phyloP scores from a whole-genome alignment of 2,329 filamentous ascomycete genomes.

The Lachnellula arida region DNA sequence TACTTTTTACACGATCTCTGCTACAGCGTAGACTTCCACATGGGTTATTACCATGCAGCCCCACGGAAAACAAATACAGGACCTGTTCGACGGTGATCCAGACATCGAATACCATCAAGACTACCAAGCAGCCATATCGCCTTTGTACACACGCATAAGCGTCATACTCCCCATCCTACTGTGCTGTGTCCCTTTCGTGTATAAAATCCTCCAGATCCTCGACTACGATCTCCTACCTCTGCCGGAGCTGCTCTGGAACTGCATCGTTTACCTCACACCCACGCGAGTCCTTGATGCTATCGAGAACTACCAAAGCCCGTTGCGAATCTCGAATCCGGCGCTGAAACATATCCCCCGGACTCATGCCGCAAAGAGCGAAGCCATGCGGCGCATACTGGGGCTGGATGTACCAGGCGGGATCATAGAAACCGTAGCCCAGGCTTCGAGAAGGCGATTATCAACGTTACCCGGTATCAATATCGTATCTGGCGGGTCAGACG shows the following conservation, averaged over 20 bases:
- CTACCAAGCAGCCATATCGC: constrained; percentile 20
- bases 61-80: constrained; percentile 17
- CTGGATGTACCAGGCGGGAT: constrained; percentile 50
- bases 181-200: constrained; percentile 24
- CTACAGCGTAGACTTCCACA: constrained; percentile 5
- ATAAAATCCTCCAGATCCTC: constrained; percentile 26
- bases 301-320: constrained; percentile 37
- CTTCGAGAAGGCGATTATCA: constrained; percentile 50
- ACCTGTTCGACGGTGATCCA: constrained; percentile 28
- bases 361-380: constrained; percentile 58
- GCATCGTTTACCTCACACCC: constrained; percentile 53
- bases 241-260: constrained; percentile 55
- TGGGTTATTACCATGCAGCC: constrained; percentile 30
- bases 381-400: constrained; percentile 59
- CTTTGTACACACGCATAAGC: constrained; percentile 10
- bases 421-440: constrained; percentile 53
- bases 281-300: constrained; percentile 51
- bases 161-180: constrained; percentile 24
- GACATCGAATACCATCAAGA: constrained; percentile 31
- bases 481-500: constrained; percentile 39
- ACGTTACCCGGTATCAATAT: constrained; percentile 38
- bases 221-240: constrained; percentile 37
- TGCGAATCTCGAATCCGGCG: constrained; percentile 46
- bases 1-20: not conserved
- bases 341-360: constrained; percentile 34